Conservation (phyloP, 2,329 filamentous ascomycete species). For the Chaetomium globosum region DNA sequence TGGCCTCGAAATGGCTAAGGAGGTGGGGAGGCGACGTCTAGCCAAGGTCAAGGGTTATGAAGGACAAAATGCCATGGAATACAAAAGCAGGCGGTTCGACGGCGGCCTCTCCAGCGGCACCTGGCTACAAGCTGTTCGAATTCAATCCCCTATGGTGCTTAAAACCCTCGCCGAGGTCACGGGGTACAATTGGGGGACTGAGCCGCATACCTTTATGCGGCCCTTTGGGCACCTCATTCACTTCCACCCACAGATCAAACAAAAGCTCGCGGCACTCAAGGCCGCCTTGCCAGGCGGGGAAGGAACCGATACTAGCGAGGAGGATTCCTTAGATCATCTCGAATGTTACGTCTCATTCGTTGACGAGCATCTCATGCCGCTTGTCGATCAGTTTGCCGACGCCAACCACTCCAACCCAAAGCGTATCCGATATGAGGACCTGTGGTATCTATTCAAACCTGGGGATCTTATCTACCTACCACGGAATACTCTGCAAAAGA, state of each 20-base stretch:
- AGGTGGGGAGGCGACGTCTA: slow-evolving; percentile 8
- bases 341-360: slow-evolving; percentile 14
- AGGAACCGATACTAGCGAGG: neutral
- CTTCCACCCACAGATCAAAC: slow-evolving; percentile 12
- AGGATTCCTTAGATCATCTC: neutral
- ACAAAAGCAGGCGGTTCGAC: slow-evolving; percentile 11
- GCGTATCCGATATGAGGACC: slow-evolving; percentile 9
- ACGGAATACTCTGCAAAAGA: slow-evolving; percentile 3
- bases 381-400: slow-evolving; percentile 5
- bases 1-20: slow-evolving; percentile 11
- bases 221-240: slow-evolving; percentile 14
- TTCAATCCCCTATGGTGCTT: slow-evolving; percentile 11
- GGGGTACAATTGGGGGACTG: slow-evolving; percentile 12
- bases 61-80: slow-evolving; percentile 6
- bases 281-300: neutral
- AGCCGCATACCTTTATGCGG: slow-evolving; percentile 15
- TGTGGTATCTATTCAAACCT: slow-evolving; percentile 15
- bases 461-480: slow-evolving; percentile 12
- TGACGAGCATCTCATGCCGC: slow-evolving; percentile 10
- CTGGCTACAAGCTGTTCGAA: slow-evolving; percentile 11
- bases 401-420: slow-evolving; percentile 9
- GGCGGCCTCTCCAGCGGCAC: slow-evolving; percentile 12
- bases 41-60: slow-evolving; percentile 13
- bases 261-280: neutral
- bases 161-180: slow-evolving; percentile 12